Conservation (phyloP, 306 rosid genomes). For the Vicia faba region DNA sequence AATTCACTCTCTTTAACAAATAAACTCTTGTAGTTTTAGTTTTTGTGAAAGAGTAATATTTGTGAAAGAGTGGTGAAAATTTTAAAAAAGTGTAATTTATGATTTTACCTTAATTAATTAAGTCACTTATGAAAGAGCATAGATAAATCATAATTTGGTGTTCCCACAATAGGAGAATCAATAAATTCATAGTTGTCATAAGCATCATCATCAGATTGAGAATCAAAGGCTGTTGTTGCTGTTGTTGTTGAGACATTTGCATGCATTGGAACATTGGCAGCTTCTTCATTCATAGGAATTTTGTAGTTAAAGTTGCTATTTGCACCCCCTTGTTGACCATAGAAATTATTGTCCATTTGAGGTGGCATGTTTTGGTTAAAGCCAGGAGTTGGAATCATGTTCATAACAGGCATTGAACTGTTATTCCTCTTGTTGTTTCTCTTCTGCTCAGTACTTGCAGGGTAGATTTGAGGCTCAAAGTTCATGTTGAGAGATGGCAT, state of each 20-base stretch:
- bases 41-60: background rate
- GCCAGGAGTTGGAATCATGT: background rate
- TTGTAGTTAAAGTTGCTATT: slow-evolving; percentile 1
- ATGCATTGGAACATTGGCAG: background rate
- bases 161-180: background rate
- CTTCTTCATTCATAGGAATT: background rate
- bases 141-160: slow-evolving; percentile 4
- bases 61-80: background rate
- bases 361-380: background rate
- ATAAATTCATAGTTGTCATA: background rate
- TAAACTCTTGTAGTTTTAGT: background rate
- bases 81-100: background rate
- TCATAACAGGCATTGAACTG: background rate
- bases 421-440: background rate
- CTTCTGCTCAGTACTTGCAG: background rate
- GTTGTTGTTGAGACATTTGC: background rate
- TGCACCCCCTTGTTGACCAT: background rate
- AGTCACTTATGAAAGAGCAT: background rate
- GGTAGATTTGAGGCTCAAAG: background rate
- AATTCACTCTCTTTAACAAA: background rate
- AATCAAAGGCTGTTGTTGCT: background rate
- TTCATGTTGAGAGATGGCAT: background rate
- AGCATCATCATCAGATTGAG: slow-evolving; percentile 17
- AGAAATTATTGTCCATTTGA: background rate
- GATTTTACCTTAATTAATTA: slow-evolving; percentile 15